phyloP scores from a whole-genome alignment of 2,329 filamentous ascomycete species.

The Cladosporium phlei region DNA sequence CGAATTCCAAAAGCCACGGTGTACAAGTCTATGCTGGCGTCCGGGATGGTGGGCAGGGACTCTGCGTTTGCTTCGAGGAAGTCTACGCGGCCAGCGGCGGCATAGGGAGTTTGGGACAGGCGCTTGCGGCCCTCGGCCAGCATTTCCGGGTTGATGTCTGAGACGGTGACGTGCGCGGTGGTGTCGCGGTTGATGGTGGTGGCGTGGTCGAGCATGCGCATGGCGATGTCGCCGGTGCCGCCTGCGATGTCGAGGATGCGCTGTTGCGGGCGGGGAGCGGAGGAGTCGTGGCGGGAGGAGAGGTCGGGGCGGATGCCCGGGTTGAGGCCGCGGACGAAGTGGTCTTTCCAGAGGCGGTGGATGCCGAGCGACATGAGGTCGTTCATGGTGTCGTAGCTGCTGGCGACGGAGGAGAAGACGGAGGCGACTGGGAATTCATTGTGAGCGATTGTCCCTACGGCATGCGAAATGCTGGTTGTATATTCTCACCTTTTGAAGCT shows the following conservation, averaged over 20 bases:
- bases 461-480: background rate
- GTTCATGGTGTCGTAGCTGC: constrained; percentile 97
- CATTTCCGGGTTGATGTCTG: constrained; percentile 96
- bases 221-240: constrained; percentile 95
- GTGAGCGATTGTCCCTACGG: constrained; percentile 1
- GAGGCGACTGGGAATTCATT: constrained; percentile 58
- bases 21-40: constrained; percentile 81
- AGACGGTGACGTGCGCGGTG: constrained; percentile 78
- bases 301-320: constrained; percentile 60
- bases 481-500: constrained; percentile 53
- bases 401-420: constrained; percentile 92
- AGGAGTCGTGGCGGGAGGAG: constrained; percentile 30
- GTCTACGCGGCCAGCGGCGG: constrained; percentile 48
- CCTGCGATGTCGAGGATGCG: constrained; percentile 92
- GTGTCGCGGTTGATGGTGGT: constrained; percentile 75
- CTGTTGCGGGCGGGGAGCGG: constrained; percentile 52
- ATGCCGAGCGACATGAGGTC: constrained; percentile 98
- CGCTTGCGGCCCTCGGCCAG: constrained; percentile 80
- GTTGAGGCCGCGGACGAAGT: constrained; percentile 88
- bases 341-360: constrained; percentile 94
- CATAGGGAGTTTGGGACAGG: constrained; percentile 59
- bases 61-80: constrained; percentile 94
- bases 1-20: constrained; percentile 96
- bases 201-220: constrained; percentile 87
- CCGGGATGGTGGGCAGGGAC: constrained; percentile 60